Conservation (phyloP, 768 basidiomycete species). For the Rhodosporidiobolus sp. region DNA sequence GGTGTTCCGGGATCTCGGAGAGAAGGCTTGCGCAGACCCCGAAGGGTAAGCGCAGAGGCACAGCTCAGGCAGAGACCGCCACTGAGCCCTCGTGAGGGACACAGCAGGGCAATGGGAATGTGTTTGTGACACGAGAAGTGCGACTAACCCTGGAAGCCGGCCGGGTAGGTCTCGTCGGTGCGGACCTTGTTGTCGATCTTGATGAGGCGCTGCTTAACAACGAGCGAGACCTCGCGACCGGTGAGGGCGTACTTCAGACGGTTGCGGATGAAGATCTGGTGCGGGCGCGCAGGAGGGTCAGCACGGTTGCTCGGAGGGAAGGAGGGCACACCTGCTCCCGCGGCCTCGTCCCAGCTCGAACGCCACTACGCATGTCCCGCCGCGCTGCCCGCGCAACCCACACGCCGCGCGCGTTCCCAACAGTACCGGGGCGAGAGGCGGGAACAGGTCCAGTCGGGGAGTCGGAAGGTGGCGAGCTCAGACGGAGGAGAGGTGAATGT, state of each 20-base stretch:
- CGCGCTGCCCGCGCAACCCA: no score
- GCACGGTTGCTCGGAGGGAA: background rate
- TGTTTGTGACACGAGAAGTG: no score
- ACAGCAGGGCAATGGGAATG: background rate
- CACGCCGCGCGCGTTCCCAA: no score
- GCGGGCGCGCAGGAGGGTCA: background rate
- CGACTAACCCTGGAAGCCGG: constrained; percentile 92
- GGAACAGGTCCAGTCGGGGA: no score
- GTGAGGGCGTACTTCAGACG: constrained; percentile 98
- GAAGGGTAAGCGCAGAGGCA: no score
- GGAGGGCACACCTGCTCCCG: background rate
- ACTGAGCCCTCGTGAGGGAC: no score
- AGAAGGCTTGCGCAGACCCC: no score
- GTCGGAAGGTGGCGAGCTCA: no score
- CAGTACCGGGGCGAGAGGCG: no score
- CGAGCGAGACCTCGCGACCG: constrained; percentile 89
- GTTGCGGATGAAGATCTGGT: constrained; percentile 87
- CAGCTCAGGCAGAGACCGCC: no score
- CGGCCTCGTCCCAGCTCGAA: background rate
- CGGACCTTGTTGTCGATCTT: constrained; percentile 99
- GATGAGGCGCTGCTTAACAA: constrained; percentile 92
- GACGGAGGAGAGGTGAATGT: background rate
- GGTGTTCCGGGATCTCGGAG: background rate
- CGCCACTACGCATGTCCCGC: no score
- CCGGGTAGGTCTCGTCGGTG: constrained; percentile 93